Base-by-base conservation (phyloP, 257 asterid species). In the Solanum chmielewskii region DNA sequence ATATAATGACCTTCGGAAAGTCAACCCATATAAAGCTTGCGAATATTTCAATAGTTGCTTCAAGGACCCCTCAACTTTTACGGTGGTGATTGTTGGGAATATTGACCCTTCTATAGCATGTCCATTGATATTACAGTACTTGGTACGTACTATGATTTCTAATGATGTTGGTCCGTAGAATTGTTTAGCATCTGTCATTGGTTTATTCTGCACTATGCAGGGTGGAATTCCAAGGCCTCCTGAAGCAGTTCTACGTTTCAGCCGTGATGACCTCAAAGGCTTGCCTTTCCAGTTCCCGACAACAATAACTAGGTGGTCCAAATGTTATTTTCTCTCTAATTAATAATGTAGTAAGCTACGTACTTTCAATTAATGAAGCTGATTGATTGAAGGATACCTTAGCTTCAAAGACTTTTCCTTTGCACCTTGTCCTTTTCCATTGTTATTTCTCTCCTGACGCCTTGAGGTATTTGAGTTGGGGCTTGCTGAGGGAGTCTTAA, bases 141-240 rank as follows among this genome's bases (percentile, higher is more conserved):
- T 96, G 94, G 99, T 96, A 90, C 87, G 93, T 88, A 69, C 20
- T 87, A 69, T 87, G 73, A 69, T 77, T 89, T 81, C 62, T 86
- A 85, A 85, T 70, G 66, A 47, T 74, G 82, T 74, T 35, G 35
- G 73, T 66, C 83, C 76, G 76, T 86, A 33, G 41, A 77, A 69
- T 60, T 90, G 21, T 86, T 71, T 59, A 75, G 49, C 85, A 86
- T 73, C 78, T 59, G 76, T 76, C 78, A 89, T 77, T 83, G 78
- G 39, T 69, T 85, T 44, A 78, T 86, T 25, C 68, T 86, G 88
- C 83, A 37, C 84, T 80, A 77, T 88, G 89, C 94, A 96, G 99
- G 98, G 99, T 86, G 99, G 99, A 89, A 95, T 96, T 85, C 98
- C 99, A 87, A 92, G 93, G 86, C 98, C 97, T 71, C 88, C 92